Conservation (phyloP, 805 yeast genomes). For the Candida germanica region DNA sequence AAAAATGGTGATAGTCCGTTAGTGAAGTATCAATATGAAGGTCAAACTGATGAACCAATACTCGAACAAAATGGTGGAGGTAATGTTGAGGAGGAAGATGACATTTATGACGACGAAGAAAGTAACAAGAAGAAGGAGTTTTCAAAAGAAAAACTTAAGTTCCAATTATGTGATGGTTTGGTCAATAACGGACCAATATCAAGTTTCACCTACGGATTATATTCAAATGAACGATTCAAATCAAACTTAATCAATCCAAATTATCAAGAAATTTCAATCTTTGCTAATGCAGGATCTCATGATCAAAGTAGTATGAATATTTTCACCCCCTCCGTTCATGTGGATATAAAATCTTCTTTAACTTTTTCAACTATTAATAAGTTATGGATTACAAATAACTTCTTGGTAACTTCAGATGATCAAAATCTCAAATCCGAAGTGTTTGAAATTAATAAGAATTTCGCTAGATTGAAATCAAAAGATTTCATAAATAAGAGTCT, state of each 20-base stretch:
- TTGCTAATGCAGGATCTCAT: conserved; percentile 67
- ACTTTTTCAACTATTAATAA: conserved; percentile 69
- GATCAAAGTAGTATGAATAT: conserved; percentile 54
- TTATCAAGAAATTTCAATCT: conserved; percentile 59
- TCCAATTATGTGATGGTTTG: conserved; percentile 50
- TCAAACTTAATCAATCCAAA: conserved; percentile 71
- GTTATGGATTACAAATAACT: conserved; percentile 71
- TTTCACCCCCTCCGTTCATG: conserved; percentile 66
- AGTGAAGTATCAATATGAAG: conserved; percentile 36
- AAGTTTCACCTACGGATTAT: conserved; percentile 61
- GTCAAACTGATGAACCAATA: conserved; percentile 7
- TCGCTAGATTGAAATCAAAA: conserved; percentile 56
- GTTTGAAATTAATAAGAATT: conserved; percentile 59
- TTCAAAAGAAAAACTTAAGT: conserved; percentile 11
- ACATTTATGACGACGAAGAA: conserved; percentile 34
- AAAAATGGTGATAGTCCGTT: conserved; percentile 58
- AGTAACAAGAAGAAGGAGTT: conserved; percentile 21
- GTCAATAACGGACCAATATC: conserved; percentile 72
- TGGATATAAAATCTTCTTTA: conserved; percentile 62
- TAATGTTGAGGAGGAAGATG: conserved; percentile 43
- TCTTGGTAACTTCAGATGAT: conserved; percentile 69
- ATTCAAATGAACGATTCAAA: conserved; percentile 50
- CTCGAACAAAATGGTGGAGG: conserved; percentile 43
- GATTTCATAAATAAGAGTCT: conserved; percentile 61
- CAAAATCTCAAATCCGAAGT: conserved; percentile 63